Evolutionary conservation across 352 stramenopile genomes (phyloP).

Genomic region (Globisporangium parvum): DNA sequence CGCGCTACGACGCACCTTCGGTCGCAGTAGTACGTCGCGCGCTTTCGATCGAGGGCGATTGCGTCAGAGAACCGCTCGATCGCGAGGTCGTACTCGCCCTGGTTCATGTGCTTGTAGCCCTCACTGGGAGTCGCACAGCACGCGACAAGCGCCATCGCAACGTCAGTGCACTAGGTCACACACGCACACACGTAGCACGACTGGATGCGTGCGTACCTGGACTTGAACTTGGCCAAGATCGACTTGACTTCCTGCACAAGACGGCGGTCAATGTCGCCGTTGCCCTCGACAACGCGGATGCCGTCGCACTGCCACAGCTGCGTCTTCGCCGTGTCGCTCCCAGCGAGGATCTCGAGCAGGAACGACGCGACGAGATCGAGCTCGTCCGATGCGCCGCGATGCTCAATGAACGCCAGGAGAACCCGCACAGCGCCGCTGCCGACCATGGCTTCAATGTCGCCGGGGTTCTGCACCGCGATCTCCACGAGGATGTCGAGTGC

Average conservation of each 20-base stretch:
- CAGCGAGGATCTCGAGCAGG: constrained; percentile 36
- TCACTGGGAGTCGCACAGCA: constrained; percentile 34
- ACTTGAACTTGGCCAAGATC: constrained; percentile 57
- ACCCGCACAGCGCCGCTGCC: constrained; percentile 41
- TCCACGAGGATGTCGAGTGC: constrained; percentile 34
- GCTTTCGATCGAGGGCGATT: constrained; percentile 82
- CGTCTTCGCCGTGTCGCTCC: constrained; percentile 34
- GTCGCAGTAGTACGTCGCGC: constrained; percentile 91
- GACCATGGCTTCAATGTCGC: constrained; percentile 36
- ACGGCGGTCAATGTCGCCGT: constrained; percentile 32
- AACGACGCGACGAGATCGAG: constrained; percentile 45
- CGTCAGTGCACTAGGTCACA: not conserved
- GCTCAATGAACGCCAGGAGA: constrained; percentile 36
- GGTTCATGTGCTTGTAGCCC: constrained; percentile 89
- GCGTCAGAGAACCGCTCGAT: constrained; percentile 93
- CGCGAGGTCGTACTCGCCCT: constrained; percentile 81
- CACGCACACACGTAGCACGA: not conserved
- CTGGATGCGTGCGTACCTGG: constrained; percentile 8
- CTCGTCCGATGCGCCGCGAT: constrained; percentile 24
- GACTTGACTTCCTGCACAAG: constrained; percentile 57
- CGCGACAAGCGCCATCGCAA: not conserved
- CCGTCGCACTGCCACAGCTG: constrained; percentile 34
- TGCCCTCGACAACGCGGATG: constrained; percentile 34
- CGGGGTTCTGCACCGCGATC: constrained; percentile 26
- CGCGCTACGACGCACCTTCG: constrained; percentile 35